Percentiles rank a stretch among this genome's conserved stretches.
These are phyloP conservation scores for Macrolepiota fuliginosa DNA, from an alignment of 768 basidiomycete genomes.

Conservation along the genomic window DNA sequence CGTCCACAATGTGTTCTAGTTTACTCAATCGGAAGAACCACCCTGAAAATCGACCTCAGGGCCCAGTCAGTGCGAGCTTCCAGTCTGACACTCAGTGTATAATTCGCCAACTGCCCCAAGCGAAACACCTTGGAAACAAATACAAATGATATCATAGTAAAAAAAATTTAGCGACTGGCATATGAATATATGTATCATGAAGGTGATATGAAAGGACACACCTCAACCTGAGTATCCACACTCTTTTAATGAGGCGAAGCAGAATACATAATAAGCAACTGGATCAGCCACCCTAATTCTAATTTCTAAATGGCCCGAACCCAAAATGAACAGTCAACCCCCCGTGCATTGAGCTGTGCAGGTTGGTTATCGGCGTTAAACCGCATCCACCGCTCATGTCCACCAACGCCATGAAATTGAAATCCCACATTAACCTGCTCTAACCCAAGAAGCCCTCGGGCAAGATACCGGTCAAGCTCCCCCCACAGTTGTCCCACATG, in stretches of 20 bases:
- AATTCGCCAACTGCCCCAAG: background rate
- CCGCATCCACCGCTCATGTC: conserved; percentile 7
- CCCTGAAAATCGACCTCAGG: background rate
- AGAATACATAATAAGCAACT: background rate
- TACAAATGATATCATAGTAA: background rate
- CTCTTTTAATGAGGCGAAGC: background rate
- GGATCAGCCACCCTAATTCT: background rate
- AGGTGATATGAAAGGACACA: background rate
- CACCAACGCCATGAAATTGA: conserved; percentile 6
- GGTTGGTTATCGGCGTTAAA: conserved; percentile 10
- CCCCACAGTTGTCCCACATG: background rate
- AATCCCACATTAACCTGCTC: conserved; percentile 8
- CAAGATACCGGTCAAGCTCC: conserved; percentile 5
- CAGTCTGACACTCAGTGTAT: background rate
- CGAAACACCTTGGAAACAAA: background rate
- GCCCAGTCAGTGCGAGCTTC: background rate
- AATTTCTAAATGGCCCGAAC: conserved; percentile 10
- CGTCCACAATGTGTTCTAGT: conserved; percentile 6
- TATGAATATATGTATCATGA: background rate
- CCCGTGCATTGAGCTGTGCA: background rate
- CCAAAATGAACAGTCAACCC: conserved; percentile 12
- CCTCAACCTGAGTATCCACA: background rate
- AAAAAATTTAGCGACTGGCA: background rate
- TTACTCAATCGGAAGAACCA: conserved; percentile 6
- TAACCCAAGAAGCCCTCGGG: background rate